phyloP scores from a whole-genome alignment of 139 green algal genomes.

The Yamagishiella unicocca region DNA sequence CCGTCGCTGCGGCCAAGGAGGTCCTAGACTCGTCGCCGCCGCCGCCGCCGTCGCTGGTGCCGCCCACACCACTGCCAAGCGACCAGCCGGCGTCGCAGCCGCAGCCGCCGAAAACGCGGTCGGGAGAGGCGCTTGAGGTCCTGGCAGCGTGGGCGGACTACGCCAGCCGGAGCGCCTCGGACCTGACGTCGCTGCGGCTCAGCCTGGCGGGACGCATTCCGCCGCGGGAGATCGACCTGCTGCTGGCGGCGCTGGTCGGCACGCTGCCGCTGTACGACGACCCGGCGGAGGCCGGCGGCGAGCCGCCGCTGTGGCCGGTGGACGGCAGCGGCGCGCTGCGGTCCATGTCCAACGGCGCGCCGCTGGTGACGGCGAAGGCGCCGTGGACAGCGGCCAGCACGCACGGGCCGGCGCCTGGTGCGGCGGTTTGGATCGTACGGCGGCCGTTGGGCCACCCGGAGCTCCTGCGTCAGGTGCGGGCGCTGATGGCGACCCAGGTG shows the following conservation, averaged over 20 bases:
- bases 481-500: not conserved
- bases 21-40: conserved; percentile 24
- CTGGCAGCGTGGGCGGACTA: conserved; percentile 12
- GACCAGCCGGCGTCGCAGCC: not conserved
- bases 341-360: not conserved
- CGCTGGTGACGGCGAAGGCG: not conserved
- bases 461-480: conserved; percentile 1
- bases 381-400: not conserved
- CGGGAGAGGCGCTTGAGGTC: not conserved
- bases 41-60: not conserved
- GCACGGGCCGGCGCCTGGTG: not conserved
- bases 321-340: conserved; percentile 15
- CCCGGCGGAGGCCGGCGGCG: not conserved
- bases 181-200: conserved; percentile 45
- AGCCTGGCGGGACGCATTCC: conserved; percentile 47
- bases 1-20: not conserved
- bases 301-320: not conserved
- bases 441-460: conserved; percentile 18
- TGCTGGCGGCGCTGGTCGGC: conserved; percentile 34
- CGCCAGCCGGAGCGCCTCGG: not conserved
- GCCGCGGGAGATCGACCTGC: conserved; percentile 43
- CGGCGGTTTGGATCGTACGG: not conserved
- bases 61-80: not conserved
- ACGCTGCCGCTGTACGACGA: conserved; percentile 16
- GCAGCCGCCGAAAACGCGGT: not conserved